These are phyloP conservation scores for Chytriomyces confervae DNA, from an alignment of 192 early-diverging fungal genomes.

Conservation along the genomic window DNA sequence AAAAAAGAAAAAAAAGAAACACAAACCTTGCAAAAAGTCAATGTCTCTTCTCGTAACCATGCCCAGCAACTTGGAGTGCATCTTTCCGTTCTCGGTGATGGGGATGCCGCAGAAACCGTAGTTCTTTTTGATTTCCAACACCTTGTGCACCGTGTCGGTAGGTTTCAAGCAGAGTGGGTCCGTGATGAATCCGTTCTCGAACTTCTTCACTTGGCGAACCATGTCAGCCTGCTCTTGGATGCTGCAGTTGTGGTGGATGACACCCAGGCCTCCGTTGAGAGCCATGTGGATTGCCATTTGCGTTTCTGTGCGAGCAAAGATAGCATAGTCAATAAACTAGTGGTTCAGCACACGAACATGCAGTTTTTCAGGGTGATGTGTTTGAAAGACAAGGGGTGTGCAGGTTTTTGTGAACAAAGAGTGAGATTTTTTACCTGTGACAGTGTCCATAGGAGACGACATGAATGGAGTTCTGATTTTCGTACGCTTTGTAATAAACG, in stretches of 20 bases:
- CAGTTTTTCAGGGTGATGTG: neutral
- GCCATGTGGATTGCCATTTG: slow-evolving; percentile 99
- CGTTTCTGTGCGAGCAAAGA: slow-evolving; percentile 60
- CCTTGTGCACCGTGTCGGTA: slow-evolving; percentile 81
- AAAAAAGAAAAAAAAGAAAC: neutral
- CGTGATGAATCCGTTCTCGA: slow-evolving; percentile 98
- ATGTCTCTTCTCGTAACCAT: slow-evolving; percentile 97
- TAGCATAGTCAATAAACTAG: neutral
- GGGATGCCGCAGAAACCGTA: slow-evolving; percentile 97
- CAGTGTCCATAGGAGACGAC: slow-evolving; percentile 98
- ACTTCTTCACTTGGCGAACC: slow-evolving; percentile 94
- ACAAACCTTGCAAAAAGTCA: slow-evolving; percentile 74
- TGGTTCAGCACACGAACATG: neutral
- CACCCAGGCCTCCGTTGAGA: slow-evolving; percentile 91
- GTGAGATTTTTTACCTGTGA: slow-evolving; percentile 60
- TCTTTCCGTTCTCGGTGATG: slow-evolving; percentile 88
- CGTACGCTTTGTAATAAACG: slow-evolving; percentile 88
- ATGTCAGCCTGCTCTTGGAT: slow-evolving; percentile 95
- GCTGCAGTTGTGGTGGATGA: slow-evolving; percentile 98
- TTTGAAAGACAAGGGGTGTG: neutral
- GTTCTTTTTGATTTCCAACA: slow-evolving; percentile 82
- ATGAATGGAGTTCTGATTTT: slow-evolving; percentile 91
- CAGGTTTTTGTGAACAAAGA: neutral
- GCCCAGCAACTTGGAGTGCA: slow-evolving; percentile 88
- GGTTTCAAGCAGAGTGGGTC: slow-evolving; percentile 90